These are phyloP conservation scores for Scheffersomyces insectosa DNA, from an alignment of 1,139 yeast species.

Conservation along the genomic window DNA sequence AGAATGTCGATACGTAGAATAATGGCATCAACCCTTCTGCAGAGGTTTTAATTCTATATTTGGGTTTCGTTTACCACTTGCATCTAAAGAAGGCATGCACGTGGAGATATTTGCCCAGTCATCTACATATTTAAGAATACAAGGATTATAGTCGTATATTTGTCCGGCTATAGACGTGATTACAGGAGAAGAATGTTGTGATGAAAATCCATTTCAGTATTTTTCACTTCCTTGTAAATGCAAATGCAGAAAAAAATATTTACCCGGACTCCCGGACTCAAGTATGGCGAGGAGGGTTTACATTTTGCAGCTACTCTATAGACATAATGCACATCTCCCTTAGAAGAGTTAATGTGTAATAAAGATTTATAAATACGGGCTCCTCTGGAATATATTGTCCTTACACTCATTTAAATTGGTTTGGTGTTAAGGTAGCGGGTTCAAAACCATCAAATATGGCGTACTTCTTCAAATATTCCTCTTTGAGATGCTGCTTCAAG, in stretches of 20 bases:
- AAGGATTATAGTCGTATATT: too few species aligned
- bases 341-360: too few species aligned
- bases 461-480: conserved; percentile 9
- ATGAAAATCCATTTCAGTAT: too few species aligned
- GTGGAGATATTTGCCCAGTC: conserved; percentile 46
- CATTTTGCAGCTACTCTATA: conserved; percentile 1
- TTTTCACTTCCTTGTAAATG: too few species aligned
- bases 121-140: background rate
- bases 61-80: conserved; percentile 53
- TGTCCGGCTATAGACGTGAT: too few species aligned
- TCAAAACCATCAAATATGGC: background rate
- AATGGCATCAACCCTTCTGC: conserved; percentile 40
- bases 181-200: too few species aligned
- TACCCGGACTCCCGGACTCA: too few species aligned
- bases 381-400: too few species aligned
- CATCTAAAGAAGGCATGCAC: conserved; percentile 41
- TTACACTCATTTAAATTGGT: background rate
- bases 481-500: conserved; percentile 47
- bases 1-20: conserved; percentile 20
- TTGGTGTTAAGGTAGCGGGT: background rate
- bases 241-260: too few species aligned
- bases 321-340: too few species aligned
- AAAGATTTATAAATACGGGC: too few species aligned
- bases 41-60: conserved; percentile 31
- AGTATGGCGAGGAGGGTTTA: too few species aligned